A percentile compares a stretch with the other conserved stretches of the same genome.
Evolutionary conservation across 495 filamentous ascomycete species (phyloP).

Genomic region (Staphylotrichum tortipilum): DNA sequence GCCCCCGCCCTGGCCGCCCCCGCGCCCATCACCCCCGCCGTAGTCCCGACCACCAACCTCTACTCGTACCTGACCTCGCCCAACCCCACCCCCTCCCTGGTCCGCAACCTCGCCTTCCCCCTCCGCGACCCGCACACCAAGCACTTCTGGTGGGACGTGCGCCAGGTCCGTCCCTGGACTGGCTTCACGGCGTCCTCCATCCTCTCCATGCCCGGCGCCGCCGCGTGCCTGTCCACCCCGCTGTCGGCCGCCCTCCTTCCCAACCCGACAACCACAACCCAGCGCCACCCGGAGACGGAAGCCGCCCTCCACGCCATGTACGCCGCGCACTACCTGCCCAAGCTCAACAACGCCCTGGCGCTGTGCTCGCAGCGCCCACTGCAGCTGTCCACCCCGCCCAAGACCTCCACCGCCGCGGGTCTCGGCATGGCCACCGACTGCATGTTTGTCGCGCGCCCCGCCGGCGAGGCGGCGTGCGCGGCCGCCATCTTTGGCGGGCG

Average conservation of each 20-base stretch:
- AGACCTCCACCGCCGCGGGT: conserved; percentile 41
- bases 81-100: conserved; percentile 74
- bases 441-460: conserved; percentile 56
- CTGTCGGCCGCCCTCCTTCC: conserved; percentile 59
- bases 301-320: conserved; percentile 60
- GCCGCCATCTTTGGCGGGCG: conserved; percentile 58
- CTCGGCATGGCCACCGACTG: conserved; percentile 63
- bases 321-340: conserved; percentile 60
- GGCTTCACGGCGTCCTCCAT: conserved; percentile 67
- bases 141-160: conserved; percentile 92
- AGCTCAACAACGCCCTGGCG: conserved; percentile 68
- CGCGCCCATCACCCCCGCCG: conserved; percentile 32
- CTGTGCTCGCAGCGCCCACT: conserved; percentile 56
- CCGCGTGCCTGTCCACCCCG: conserved; percentile 61
- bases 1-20: conserved; percentile 41
- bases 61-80: conserved; percentile 68
- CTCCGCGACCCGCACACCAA: conserved; percentile 60
- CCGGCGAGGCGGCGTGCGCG: conserved; percentile 37
- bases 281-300: conserved; percentile 66
- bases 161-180: conserved; percentile 74
- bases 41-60: conserved; percentile 56
- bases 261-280: conserved; percentile 40
- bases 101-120: conserved; percentile 66
- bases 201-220: conserved; percentile 61
- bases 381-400: conserved; percentile 47